A percentile compares a stretch with the other conserved stretches of the same genome.
Conservation (phyloP, 306 rosid genomes). For the Hippophae rhamnoides region DNA sequence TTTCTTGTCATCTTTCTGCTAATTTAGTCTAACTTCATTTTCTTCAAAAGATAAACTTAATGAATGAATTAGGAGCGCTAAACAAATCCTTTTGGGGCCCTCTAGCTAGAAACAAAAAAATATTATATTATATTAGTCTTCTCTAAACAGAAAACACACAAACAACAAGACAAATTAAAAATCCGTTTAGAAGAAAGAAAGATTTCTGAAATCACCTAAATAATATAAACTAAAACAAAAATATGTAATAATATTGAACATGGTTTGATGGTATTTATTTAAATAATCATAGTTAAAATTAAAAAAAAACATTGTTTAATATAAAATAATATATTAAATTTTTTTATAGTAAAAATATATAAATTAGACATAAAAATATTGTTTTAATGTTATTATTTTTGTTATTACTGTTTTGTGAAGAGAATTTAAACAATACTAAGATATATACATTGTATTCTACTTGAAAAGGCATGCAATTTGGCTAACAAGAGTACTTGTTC, state of each 20-base stretch:
- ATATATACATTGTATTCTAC: conserved; percentile 32
- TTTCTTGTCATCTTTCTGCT: conserved; percentile 45
- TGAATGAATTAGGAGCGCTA: conserved; percentile 38
- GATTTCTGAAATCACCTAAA: conserved; percentile 34
- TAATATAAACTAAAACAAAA: conserved; percentile 13
- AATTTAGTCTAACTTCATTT: conserved; percentile 34
- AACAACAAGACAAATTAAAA: conserved; percentile 60
- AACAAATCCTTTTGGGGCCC: conserved; percentile 36
- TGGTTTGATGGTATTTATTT: not conserved
- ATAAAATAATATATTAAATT: too few relatives aligned
- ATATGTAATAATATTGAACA: not conserved
- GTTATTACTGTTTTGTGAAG: too few relatives aligned
- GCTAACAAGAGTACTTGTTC: conserved; percentile 29
- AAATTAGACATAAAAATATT: too few relatives aligned
- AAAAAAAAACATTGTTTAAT: too few relatives aligned
- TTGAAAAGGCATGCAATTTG: conserved; percentile 31
- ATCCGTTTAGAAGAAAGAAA: too few relatives aligned
- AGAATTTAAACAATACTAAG: too few relatives aligned
- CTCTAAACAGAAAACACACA: conserved; percentile 35
- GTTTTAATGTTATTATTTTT: too few relatives aligned
- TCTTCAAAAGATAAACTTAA: conserved; percentile 13
- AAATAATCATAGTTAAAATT: too few relatives aligned
- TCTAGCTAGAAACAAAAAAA: conserved; percentile 26
- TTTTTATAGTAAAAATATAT: too few relatives aligned
- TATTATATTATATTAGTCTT: conserved; percentile 20